These are phyloP conservation scores for Chytridium lagenaria DNA, from an alignment of 371 early-diverging fungal genomes.

Conservation along the genomic window DNA sequence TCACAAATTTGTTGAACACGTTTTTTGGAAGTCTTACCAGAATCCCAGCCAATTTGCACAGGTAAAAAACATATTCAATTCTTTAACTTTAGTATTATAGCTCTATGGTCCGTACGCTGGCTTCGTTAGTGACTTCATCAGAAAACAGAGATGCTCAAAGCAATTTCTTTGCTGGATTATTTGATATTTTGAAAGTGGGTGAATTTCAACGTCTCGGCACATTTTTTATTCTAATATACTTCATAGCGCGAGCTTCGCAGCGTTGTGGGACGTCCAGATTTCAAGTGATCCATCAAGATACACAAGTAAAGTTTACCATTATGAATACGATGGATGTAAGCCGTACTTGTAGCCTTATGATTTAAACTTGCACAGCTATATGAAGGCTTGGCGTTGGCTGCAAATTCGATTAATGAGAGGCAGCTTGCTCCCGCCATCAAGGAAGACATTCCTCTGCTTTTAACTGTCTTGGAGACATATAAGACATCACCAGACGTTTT, in stretches of 20 bases:
- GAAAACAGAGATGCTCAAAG: background rate
- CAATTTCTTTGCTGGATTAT: background rate
- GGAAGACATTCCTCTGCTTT: background rate
- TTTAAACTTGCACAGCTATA: slow-evolving; percentile 65
- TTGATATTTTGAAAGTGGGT: background rate
- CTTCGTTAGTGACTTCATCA: background rate
- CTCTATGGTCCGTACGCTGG: background rate
- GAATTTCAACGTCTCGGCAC: background rate
- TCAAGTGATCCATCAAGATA: slow-evolving; percentile 64
- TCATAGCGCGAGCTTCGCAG: background rate
- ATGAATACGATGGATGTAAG: slow-evolving; percentile 72
- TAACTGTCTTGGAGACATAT: slow-evolving; percentile 62
- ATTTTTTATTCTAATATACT: background rate
- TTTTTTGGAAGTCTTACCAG: background rate
- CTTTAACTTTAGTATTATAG: background rate
- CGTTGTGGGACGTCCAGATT: slow-evolving; percentile 59
- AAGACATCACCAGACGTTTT: slow-evolving; percentile 70
- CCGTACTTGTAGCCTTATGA: background rate
- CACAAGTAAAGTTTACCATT: slow-evolving; percentile 63
- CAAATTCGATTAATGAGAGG: slow-evolving; percentile 66
- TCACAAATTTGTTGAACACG: background rate
- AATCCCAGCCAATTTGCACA: background rate
- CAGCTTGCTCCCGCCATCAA: background rate
- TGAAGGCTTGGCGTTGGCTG: slow-evolving; percentile 76
- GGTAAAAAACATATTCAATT: slow-evolving; percentile 1